Evolutionary conservation across 495 filamentous ascomycete species (phyloP).

Genomic region (Cenococcum geophilum): DNA sequence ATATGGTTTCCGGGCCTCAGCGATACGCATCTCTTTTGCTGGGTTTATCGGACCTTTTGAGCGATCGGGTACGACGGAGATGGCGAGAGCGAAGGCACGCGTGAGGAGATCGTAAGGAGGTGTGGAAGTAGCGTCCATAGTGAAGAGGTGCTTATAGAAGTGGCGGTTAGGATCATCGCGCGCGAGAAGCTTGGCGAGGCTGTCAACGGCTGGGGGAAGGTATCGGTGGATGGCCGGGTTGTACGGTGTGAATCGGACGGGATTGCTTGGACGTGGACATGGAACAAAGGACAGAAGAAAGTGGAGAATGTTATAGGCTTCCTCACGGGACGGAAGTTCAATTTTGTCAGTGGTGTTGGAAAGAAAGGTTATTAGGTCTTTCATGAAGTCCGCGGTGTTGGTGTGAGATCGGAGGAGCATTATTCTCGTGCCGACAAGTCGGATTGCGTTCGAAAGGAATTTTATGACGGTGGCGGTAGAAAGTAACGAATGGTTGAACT

Average conservation of each 20-base stretch:
- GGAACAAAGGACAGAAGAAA: conserved; percentile 90
- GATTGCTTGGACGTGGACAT: conserved; percentile 50
- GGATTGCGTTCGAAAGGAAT: conserved; percentile 72
- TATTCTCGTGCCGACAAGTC: conserved; percentile 83
- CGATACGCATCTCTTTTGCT: conserved; percentile 46
- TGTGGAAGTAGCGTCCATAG: conserved; percentile 54
- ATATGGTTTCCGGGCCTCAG: conserved; percentile 76
- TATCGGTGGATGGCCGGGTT: conserved; percentile 77
- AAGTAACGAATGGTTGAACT: conserved; percentile 64
- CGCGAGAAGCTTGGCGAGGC: conserved; percentile 84
- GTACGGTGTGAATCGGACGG: conserved; percentile 64
- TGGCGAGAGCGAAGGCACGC: conserved; percentile 78
- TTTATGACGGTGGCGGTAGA: conserved; percentile 69
- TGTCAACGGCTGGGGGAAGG: conserved; percentile 81
- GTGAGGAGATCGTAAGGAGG: conserved; percentile 78
- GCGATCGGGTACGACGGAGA: conserved; percentile 73
- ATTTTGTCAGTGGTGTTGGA: conserved; percentile 80
- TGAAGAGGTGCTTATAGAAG: conserved; percentile 73
- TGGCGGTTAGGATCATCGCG: conserved; percentile 88
- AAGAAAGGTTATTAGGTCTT: conserved; percentile 81
- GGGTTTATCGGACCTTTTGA: conserved; percentile 38
- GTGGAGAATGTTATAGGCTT: conserved; percentile 78
- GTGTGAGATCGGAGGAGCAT: conserved; percentile 70
- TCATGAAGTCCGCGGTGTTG: conserved; percentile 93
- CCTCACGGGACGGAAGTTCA: conserved; percentile 78